Base-by-base conservation (phyloP, 257 asterid genomes). In the Misopates orontium region DNA sequence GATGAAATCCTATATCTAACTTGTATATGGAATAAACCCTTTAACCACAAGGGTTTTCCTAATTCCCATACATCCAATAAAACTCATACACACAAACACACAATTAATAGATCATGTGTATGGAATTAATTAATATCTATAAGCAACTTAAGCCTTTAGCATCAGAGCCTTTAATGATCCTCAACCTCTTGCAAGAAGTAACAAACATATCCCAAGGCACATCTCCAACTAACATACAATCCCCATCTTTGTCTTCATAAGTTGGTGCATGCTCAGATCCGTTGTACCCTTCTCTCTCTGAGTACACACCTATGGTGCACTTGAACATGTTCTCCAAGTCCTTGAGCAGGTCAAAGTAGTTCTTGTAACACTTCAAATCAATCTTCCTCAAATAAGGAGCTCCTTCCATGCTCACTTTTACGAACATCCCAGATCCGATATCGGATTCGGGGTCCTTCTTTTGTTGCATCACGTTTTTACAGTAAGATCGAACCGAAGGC, bases 161-260 rank as follows among this genome's bases (percentile, higher is more conserved):
- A 62, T 91, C 92, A 12, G 95, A 82, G 4, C 84, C 88, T 67
- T 83, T 91, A 80, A 86, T 88, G 69, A 91, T 78, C 74, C 98
- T 76, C 59, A 91, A 71, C 78, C 95, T 78, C 59, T 76, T 89
- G 85, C 98, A 91, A 74, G 88, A 86, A 40, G 58, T 71, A n/a
- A 77, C 36, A 68, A 91, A 91, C 96, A 91, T 91, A n/a, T 88
- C 88, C 94, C 94, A 91, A 53, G 98, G 97, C 21, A 91, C 97
- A 77, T 91, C 98, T 40, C 98, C 96, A 19, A 84, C 95, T 5
- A 83, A 79, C 89, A 84, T 80, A 84, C 82, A 81, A 3, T 84
- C 86, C 0, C 89, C 89, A 54, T 84, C 89, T 25, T 78, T 84
- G 75, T 84, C 91, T 67, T 85, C 85, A 40, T 85, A 85, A n/a